phyloP scores from a whole-genome alignment of 148 eudicot genomes.

The Vaccinium corymbosum region DNA sequence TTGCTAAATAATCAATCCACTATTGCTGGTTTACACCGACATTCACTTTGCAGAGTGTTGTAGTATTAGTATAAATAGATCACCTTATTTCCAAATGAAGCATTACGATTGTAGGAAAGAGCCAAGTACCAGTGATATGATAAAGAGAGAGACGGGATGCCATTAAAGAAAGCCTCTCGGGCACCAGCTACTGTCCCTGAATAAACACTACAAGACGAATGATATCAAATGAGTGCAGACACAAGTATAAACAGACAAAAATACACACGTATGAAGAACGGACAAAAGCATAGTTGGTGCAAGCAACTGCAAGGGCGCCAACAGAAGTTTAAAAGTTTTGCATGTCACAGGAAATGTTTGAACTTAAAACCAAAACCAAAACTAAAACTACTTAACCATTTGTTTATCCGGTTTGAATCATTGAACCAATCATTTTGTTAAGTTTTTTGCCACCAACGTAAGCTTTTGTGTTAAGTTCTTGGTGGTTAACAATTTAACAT shows the following conservation, averaged over 20 bases:
- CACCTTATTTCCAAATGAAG: background rate
- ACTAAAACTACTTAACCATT: background rate
- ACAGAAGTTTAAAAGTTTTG: background rate
- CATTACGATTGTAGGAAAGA: background rate
- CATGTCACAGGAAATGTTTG: background rate
- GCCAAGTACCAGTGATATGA: constrained; percentile 76
- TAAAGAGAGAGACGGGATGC: constrained; percentile 70
- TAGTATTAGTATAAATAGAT: background rate
- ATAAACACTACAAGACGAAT: constrained; percentile 58
- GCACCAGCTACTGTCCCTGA: constrained; percentile 99
- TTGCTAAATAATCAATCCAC: background rate
- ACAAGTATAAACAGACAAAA: constrained; percentile 1
- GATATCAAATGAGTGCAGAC: constrained; percentile 13
- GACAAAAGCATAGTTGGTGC: background rate
- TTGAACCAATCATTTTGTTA: background rate
- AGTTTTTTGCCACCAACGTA: background rate
- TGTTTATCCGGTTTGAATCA: background rate
- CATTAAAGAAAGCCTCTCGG: constrained; percentile 78
- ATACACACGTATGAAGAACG: background rate
- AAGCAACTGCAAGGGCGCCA: background rate
- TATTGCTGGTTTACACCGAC: background rate
- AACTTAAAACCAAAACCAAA: background rate
- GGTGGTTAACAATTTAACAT: background rate
- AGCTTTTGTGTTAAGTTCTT: background rate
- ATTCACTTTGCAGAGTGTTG: background rate